Evolutionary conservation across 2,329 filamentous ascomycete species (phyloP), one percentile per base, ranked within the genome.

Genomic region (Fusarium sp.): DNA sequence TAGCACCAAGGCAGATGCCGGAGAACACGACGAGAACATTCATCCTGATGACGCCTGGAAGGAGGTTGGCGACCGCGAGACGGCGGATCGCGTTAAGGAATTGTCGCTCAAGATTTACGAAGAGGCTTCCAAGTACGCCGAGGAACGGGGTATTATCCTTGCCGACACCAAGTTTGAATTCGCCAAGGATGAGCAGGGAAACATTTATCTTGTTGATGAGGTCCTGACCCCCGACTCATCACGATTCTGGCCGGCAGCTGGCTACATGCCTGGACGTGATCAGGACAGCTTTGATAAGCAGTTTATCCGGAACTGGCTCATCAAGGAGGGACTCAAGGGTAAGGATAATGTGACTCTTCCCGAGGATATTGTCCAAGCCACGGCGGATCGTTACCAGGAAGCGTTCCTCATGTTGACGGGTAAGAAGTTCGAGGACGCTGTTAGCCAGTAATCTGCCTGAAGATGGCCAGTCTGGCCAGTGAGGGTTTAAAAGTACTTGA

Each of bases 201-300:
- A 76, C 52, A 70, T 78, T 23, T 68, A 77, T 30, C 67, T 78
- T 18, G 73, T 71, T 13, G 73, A 75, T 7, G 71, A 74, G 47
- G 68, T 75, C 30, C 28, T 75, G 57, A 75, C 73, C 12, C 71
- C 73, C 27, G 91, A 94, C 78, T 91, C 89, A 59, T 95, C 92
- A 43, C 89, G 94, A 13, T 97, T 97, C 85, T 98, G 95, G 95
- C 90, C 91, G 1, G 89, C 87, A 68, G 89, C 90, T 40, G 86
- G 86, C 27, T 68, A 71, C 78, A 82, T 93, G 56, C 68, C 64
- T 16, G 94, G 94, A 1, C 86, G 86, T 62, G 87, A 91, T 54
- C 94, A 97, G 83, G 87, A 91, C 62, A 95, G 92, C 80, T 95
- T 95, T 71, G 95, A 97, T 78, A 98, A 98, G 84, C 92, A 94